Evolutionary conservation across 179 eudicot species (phyloP).

Genomic region (Silene vulgaris): DNA sequence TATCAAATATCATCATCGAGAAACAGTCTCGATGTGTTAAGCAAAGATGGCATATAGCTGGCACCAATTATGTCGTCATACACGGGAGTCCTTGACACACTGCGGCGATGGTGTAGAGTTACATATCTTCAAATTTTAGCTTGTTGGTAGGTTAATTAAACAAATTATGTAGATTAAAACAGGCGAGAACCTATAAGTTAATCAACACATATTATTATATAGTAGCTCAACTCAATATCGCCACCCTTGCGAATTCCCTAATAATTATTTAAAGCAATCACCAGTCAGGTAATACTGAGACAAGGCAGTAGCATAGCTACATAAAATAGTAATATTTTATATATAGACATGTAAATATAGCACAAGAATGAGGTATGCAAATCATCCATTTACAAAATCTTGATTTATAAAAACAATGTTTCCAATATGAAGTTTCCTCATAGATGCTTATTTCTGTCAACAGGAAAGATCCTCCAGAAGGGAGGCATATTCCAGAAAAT

Average conservation of each 20-base stretch:
- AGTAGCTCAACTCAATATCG: not conserved
- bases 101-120: not conserved
- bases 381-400: not conserved
- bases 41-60: not conserved
- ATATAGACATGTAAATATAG: slow-evolving; percentile 7
- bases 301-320: not conserved
- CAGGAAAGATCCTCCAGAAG: not conserved
- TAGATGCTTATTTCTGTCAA: slow-evolving; percentile 8
- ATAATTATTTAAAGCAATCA: not conserved
- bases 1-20: not conserved
- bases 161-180: not conserved
- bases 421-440: not conserved
- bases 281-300: not conserved
- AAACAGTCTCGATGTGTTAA: not conserved
- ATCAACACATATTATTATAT: not conserved
- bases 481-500: not conserved
- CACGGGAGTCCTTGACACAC: not conserved
- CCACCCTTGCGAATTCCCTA: not conserved
- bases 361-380: too few species aligned
- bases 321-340: not conserved
- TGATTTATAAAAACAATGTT: not conserved
- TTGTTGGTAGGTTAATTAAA: not conserved
- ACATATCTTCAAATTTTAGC: not conserved
- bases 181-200: not conserved
- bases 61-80: not conserved